Evolutionary conservation across 345 rosid species (phyloP), one percentile per base, ranked within the genome.

Genomic region (Eucalyptus victrix): DNA sequence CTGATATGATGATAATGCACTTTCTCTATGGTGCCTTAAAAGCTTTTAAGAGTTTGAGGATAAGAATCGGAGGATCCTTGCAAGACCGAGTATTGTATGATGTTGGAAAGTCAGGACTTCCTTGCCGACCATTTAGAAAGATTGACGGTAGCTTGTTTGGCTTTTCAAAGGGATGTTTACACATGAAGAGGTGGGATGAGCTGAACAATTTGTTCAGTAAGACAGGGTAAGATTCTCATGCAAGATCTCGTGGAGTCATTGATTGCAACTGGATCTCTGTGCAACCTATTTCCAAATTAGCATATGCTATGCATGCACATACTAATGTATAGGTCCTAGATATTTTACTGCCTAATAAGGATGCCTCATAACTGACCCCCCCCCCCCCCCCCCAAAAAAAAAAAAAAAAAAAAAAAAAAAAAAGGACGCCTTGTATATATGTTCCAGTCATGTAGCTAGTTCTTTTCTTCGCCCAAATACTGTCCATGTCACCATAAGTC

Each of bases 41-140:
- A 97, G 99, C 99, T 83, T 98, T 98, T 90, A 89, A 88, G 92
- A 89, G 90, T 65, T 92, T 97, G 95, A 96, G 99, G 94, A 94
- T 98, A 94, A 94, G 99, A 87, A 91, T 98, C 17, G 99, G 99
- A 40, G 99, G 99, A 87, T 97, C 99, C 85, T 92, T 98, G 93
- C 99, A 98, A 96, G 99, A 98, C 90, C 99, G 91, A 94, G 99
- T 98, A 26, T 86, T 92, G 54, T 98, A 98, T 88, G 95, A 95
- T 91, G 94, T 96, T 9, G 99, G 96, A 87, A 51, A 88, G 69
- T 92, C 92, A 90, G 91, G 90, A 88, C 88, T 93, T 93, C 97
- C 96, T 56, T 97, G 99, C 92, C 95, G 90, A 91, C 97, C 96
- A 50, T 98, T 98, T 85, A 37, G 89, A 89, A 95, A 92, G 91